phyloP scores from a whole-genome alignment of 2,329 filamentous ascomycete species.

The Cordyceps farinosa region DNA sequence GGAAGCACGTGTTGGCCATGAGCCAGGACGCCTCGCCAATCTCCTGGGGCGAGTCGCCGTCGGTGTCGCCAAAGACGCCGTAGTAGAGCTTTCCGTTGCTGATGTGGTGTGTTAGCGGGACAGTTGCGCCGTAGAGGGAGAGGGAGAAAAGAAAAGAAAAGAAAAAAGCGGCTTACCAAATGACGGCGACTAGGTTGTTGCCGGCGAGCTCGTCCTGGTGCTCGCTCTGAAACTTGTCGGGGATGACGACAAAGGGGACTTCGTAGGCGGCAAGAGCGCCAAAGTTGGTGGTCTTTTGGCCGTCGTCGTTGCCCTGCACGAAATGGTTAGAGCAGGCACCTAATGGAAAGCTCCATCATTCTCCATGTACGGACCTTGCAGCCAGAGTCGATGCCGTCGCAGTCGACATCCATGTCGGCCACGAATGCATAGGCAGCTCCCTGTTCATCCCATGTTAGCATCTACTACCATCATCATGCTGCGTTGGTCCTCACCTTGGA shows the following conservation, averaged over 20 bases:
- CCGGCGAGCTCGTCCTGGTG: slow-evolving; percentile 3
- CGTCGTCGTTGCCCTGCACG: slow-evolving; percentile 1
- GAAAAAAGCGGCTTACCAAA: not conserved
- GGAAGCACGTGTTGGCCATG: slow-evolving; percentile 11
- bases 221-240: slow-evolving; percentile 4
- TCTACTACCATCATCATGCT: not conserved
- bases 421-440: slow-evolving; percentile 6
- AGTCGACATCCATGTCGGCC: slow-evolving; percentile 10
- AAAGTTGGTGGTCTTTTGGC: slow-evolving; percentile 1
- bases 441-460: not conserved
- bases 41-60: slow-evolving; percentile 5
- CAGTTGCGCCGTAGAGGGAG: not conserved
- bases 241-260: slow-evolving; percentile 7
- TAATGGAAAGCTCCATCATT: too few relatives aligned
- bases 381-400: not conserved
- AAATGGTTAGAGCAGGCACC: not conserved
- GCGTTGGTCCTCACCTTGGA: not conserved
- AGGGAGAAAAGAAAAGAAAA: too few relatives aligned
- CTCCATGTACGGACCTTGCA: not conserved
- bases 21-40: slow-evolving; percentile 13
- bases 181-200: slow-evolving; percentile 9
- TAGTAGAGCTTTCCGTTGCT: slow-evolving; percentile 13
- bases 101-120: not conserved
- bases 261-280: slow-evolving; percentile 8
- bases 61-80: slow-evolving; percentile 8